These are phyloP conservation scores for Cryptococcus sp. DNA, from an alignment of 1,284 basidiomycete genomes.

Conservation along the genomic window DNA sequence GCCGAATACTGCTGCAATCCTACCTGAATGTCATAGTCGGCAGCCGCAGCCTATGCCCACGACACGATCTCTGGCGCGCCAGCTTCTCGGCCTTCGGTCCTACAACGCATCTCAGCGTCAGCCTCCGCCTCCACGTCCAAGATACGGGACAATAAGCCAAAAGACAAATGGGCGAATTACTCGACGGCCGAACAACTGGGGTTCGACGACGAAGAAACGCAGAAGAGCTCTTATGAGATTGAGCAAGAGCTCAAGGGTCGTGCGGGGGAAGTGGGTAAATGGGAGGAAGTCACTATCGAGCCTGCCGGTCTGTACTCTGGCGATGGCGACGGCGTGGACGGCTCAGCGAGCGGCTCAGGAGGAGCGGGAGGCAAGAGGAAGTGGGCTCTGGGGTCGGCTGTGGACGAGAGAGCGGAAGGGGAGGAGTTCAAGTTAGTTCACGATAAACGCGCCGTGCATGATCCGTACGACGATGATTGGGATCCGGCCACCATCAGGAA, in stretches of 20 bases:
- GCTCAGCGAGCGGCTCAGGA: constrained; percentile 16
- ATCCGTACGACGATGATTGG: constrained; percentile 48
- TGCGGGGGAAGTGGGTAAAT: constrained; percentile 78
- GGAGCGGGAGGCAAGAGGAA: constrained; percentile 4
- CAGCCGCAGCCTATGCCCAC: constrained; percentile 43
- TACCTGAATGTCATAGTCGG: constrained; percentile 29
- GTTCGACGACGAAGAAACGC: constrained; percentile 68
- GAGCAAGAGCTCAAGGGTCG: constrained; percentile 63
- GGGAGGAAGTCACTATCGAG: constrained; percentile 68
- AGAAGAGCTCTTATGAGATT: constrained; percentile 55
- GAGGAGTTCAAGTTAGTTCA: constrained; percentile 40
- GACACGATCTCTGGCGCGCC: constrained; percentile 14
- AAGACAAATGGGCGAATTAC: constrained; percentile 79
- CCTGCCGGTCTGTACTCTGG: constrained; percentile 9
- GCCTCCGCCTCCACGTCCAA: constrained; percentile 16
- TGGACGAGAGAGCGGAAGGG: constrained; percentile 31
- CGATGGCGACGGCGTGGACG: constrained; percentile 30
- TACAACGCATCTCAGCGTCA: constrained; percentile 23
- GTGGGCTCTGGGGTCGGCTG: constrained; percentile 18
- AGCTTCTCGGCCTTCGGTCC: constrained; percentile 15
- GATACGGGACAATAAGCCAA: constrained; percentile 55
- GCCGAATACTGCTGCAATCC: background rate
- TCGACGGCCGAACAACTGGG: constrained; percentile 81
- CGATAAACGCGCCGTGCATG: constrained; percentile 22
- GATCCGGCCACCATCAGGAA: constrained; percentile 33